Evolutionary conservation across 2,329 filamentous ascomycete species (phyloP), one percentile per base, ranked within the genome.

Genomic region (Colletotrichum abscissum): DNA sequence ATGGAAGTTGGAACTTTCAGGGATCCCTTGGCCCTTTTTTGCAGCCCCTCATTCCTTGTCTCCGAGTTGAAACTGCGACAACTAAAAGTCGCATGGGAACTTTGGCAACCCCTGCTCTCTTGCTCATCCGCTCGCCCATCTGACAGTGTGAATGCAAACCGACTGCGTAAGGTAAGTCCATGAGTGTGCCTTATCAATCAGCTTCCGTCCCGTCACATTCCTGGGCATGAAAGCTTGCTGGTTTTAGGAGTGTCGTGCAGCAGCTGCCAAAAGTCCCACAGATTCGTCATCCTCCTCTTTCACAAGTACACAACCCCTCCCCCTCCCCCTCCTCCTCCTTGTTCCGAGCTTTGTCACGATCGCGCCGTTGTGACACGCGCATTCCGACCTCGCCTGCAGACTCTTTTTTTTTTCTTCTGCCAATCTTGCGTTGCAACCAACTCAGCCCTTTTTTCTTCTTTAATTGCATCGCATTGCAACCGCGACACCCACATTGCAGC

Each of bases 271-370:
- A 30, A 59, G 58, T 59, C 65, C 54, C 66, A 64, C 65, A 55
- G 46, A 73, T 65, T 70, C 70, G 70, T 65, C 70, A 73, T 73
- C 69, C 65, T 55, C 55, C 49, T 35, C 52, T 33, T 14, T 8
- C 26, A 11, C 54, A 46, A 69, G 58, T 54, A 42, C 69, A 65
- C n/a, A 7, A 22, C 33, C 24, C 30, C 8, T n/a, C 14, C 22
- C 30, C 8, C 22, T 26, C 3, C 5, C 52, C n/a, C 19, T 26
- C 35, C 67, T 35, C 57, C 69, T 30, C 64, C 64, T 64, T n/a
- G 22, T 55, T 59, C 62, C 49, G 49, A 71, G 69, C 69, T 72
- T 69, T 69, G 58, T 72, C 69, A 72, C 65, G 69, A 72, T 69
- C 65, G 69, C 58, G 65, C 69, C 35, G 52, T 30, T 30, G 57